Evolutionary conservation across 225 moss, liverwort and hornwort species (phyloP), one percentile per base, ranked within the genome.

Genomic region (Polytrichum formosum): DNA sequence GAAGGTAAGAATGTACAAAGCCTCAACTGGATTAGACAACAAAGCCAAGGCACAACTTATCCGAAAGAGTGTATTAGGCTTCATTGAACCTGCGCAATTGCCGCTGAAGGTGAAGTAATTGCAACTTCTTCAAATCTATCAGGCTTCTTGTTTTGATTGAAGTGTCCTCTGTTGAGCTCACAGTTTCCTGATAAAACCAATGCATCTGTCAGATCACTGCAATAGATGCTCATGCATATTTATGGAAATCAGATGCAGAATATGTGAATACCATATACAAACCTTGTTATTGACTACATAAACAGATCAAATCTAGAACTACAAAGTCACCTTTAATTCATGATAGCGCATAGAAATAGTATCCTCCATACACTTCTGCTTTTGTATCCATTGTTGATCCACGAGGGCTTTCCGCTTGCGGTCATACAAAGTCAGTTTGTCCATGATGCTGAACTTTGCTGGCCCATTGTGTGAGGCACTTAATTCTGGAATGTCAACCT

Each of bases 91-190:
- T 93, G 78, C 98, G 98, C 79, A 98, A 77, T 59, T 83, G 82
- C 27, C 92, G 92, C 76, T 98, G 98, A 46, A 98, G 77, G 26
- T 81, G 83, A 72, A 94, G 78, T 17, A 94, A 83, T 80, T 98
- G 94, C 80, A 98, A 74, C 76, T 94, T 98, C 80, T 98, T 98
- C 56, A 98, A 76, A 68, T 94, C 98, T 65, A 98, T 98, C 30
- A 98, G 94, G 83, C 90, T 98, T 77, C 90, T 92, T 28, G 98
- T 98, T 84, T 92, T 98, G 8, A 95, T 87, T 53, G 92, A 89
- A 35, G 91, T 88, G 70, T 94, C 93, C 62, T 94, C 94, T 25
- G 88, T 88, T 56, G 91, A 88, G 81, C 81, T 92, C 82, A 92
- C 92, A 55, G 88, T 82, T 64, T 91, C 94, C 98, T 98, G 89